Conservation (phyloP, 164 flowering plant species). For the Houttuynia cordata region DNA sequence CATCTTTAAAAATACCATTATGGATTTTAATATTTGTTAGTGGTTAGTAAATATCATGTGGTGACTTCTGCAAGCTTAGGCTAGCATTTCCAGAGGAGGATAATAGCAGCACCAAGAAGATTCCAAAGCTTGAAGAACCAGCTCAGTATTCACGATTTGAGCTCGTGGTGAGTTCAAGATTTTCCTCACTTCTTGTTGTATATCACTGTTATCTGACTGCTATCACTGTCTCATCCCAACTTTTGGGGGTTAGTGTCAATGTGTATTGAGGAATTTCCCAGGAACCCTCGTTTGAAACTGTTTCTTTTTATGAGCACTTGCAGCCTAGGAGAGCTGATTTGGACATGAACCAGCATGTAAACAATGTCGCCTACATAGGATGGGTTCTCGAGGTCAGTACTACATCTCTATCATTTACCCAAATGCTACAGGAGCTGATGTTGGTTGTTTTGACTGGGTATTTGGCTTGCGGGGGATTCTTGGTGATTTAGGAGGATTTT, state of each 20-base stretch:
- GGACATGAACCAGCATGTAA: slow-evolving; percentile 97
- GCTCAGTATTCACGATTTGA: slow-evolving; percentile 43
- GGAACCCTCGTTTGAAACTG: background rate
- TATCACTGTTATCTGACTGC: background rate
- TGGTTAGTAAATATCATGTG: too few species aligned
- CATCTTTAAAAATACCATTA: too few species aligned
- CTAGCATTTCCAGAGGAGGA: slow-evolving; percentile 67
- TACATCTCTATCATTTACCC: background rate
- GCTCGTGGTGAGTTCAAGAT: slow-evolving; percentile 40
- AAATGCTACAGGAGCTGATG: background rate
- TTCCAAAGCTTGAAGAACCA: slow-evolving; percentile 70
- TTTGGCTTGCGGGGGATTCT: too few species aligned
- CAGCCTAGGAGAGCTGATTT: slow-evolving; percentile 97
- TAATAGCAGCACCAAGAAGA: slow-evolving; percentile 54
- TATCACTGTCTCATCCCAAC: too few species aligned
- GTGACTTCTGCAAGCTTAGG: slow-evolving; percentile 16
- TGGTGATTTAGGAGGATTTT: too few species aligned
- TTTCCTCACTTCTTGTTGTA: too few species aligned
- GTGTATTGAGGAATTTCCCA: too few species aligned
- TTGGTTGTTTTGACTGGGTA: background rate
- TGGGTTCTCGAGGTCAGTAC: slow-evolving; percentile 88
- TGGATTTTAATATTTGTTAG: too few species aligned
- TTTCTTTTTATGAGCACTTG: slow-evolving; percentile 6
- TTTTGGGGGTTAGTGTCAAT: too few species aligned
- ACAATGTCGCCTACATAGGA: slow-evolving; percentile 93